These are phyloP conservation scores for Trebouxia sp. DNA, from an alignment of 139 green algal genomes.

Conservation along the genomic window DNA sequence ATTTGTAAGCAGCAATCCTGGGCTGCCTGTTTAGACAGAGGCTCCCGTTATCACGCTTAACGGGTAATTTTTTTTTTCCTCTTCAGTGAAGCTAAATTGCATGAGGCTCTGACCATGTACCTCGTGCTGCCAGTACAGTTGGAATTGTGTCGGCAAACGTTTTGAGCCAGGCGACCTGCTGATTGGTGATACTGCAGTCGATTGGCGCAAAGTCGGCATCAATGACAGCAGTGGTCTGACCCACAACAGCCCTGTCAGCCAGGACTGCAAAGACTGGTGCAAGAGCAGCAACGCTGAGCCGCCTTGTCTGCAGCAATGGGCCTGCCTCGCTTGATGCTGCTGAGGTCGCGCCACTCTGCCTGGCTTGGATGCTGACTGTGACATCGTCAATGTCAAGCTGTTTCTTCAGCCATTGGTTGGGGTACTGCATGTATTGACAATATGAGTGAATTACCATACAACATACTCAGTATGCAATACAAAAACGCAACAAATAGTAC, in stretches of 20 bases:
- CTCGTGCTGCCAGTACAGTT: not conserved
- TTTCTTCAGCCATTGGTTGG: slow-evolving; percentile 57
- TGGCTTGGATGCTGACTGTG: slow-evolving; percentile 33
- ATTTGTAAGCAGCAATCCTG: no score
- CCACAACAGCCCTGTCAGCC: not conserved
- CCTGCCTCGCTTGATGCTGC: not conserved
- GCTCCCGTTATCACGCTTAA: no score
- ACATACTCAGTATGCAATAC: no score
- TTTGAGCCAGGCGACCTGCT: slow-evolving; percentile 39
- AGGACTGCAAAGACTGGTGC: slow-evolving; percentile 44
- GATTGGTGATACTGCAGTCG: slow-evolving; percentile 15
- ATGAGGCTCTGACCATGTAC: not conserved
- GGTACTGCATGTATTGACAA: slow-evolving; percentile 36
- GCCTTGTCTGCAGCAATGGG: slow-evolving; percentile 29
- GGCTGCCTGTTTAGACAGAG: no score
- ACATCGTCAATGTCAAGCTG: slow-evolving; percentile 37
- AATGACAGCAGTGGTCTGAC: not conserved
- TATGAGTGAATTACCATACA: no score
- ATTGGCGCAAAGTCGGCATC: slow-evolving; percentile 27
- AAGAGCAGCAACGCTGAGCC: slow-evolving; percentile 20
- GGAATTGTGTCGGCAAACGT: slow-evolving; percentile 29
- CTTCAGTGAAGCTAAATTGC: no score
- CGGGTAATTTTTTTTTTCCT: no score
- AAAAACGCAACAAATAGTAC: not conserved
- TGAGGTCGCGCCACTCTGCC: not conserved